These are phyloP conservation scores for Argentina anserina DNA, from an alignment of 306 rosid genomes.

Conservation along the genomic window DNA sequence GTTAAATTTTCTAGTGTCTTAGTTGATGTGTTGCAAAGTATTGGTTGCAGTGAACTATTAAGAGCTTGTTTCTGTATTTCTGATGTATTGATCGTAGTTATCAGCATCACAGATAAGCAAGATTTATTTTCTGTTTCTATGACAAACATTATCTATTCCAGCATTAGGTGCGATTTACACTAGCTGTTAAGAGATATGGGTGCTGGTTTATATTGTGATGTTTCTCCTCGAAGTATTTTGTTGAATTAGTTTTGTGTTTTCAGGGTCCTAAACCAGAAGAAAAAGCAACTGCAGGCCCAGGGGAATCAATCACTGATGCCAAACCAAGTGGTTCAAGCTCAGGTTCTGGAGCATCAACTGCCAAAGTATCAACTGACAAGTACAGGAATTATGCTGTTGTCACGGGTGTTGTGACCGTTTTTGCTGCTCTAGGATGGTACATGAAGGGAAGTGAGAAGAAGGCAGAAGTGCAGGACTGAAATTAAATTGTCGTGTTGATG, in stretches of 20 bases:
- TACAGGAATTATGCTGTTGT: constrained; percentile 81
- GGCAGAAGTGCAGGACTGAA: constrained; percentile 85
- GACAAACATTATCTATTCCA: not conserved
- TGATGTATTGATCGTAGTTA: not conserved
- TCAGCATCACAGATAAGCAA: not conserved
- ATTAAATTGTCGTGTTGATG: not conserved
- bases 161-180: not conserved
- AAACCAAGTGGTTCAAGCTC: constrained; percentile 47
- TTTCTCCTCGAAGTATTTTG: not conserved
- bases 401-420: constrained; percentile 60
- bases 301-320: constrained; percentile 57
- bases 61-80: not conserved
- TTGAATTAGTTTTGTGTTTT: too few species aligned
- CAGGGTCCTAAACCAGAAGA: constrained; percentile 85
- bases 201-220: not conserved
- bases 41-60: not conserved
- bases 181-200: not conserved
- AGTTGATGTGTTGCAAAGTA: not conserved
- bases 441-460: constrained; percentile 74
- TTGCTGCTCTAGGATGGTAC: constrained; percentile 81
- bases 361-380: constrained; percentile 75
- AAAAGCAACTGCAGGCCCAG: constrained; percentile 40
- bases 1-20: not conserved
- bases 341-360: constrained; percentile 45
- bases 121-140: not conserved